phyloP scores from a whole-genome alignment of 495 filamentous ascomycete species.

The Neurospora sp. region DNA sequence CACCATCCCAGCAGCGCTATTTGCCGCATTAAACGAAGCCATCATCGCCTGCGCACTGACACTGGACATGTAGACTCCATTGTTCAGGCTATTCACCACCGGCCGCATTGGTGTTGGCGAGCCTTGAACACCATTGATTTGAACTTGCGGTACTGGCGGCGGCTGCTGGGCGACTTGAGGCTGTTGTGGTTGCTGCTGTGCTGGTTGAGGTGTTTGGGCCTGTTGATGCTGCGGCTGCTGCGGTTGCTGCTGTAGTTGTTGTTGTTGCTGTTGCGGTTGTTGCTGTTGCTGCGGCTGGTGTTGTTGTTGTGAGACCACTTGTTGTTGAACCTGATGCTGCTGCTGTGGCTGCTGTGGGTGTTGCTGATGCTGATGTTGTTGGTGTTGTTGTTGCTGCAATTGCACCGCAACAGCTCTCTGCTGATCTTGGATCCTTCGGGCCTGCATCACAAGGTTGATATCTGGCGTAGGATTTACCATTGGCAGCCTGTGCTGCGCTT shows the following conservation, averaged over 20 bases:
- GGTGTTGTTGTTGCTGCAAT: constrained; percentile 31
- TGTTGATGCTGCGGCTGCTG: constrained; percentile 27
- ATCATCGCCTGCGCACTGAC: constrained; percentile 32
- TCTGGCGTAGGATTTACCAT: constrained; percentile 58
- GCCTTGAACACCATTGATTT: constrained; percentile 24
- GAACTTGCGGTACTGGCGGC: constrained; percentile 26
- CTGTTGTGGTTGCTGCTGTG: constrained; percentile 28
- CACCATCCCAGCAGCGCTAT: constrained; percentile 25
- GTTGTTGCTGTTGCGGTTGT: constrained; percentile 26
- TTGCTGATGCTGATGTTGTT: constrained; percentile 28
- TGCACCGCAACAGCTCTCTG: constrained; percentile 44
- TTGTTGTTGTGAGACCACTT: constrained; percentile 5
- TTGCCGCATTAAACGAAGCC: constrained; percentile 30
- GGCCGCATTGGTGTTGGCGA: constrained; percentile 34
- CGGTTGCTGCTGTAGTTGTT: constrained; percentile 12
- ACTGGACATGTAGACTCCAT: constrained; percentile 31
- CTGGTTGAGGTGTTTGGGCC: constrained; percentile 20
- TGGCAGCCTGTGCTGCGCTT: constrained; percentile 49
- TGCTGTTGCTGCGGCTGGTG: constrained; percentile 22
- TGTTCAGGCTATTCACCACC: constrained; percentile 44
- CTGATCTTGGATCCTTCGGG: constrained; percentile 53
- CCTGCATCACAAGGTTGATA: constrained; percentile 41
- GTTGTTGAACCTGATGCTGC: constrained; percentile 14
- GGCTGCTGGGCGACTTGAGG: constrained; percentile 27
- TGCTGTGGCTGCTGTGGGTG: constrained; percentile 26